phyloP scores from a whole-genome alignment of 177 flowering plant species.

The Vitis hybrid region DNA sequence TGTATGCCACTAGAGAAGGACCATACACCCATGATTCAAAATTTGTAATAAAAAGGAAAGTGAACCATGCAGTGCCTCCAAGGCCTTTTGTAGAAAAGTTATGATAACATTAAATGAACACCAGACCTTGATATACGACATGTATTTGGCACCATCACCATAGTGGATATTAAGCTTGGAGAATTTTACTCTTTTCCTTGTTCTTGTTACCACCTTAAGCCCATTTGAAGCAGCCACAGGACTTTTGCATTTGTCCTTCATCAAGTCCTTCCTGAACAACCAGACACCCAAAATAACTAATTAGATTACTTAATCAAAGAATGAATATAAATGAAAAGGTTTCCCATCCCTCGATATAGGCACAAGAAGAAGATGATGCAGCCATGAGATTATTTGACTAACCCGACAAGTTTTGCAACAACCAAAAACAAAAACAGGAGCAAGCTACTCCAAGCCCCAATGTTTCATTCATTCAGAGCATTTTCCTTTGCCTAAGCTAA shows the following conservation, averaged over 20 bases:
- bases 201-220: slow-evolving; percentile 23
- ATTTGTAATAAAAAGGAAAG: not conserved
- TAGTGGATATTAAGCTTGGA: slow-evolving; percentile 35
- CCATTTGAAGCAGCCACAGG: slow-evolving; percentile 21
- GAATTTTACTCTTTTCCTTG: slow-evolving; percentile 39
- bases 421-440: no score
- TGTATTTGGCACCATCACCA: slow-evolving; percentile 65
- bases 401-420: no score
- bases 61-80: not conserved
- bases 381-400: no score
- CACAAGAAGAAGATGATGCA: no score
- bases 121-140: slow-evolving; percentile 83
- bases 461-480: not conserved
- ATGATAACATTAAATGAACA: not conserved
- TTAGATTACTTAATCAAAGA: slow-evolving; percentile 3
- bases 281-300: slow-evolving; percentile 4
- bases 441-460: not conserved
- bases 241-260: slow-evolving; percentile 24
- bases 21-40: not conserved
- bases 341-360: no score
- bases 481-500: not conserved
- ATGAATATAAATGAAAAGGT: not conserved
- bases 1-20: no score
- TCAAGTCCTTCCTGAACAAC: slow-evolving; percentile 20
- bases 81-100: no score